Evolutionary conservation across 2,329 filamentous ascomycete genomes (phyloP), one percentile per base, ranked within the genome.

Genomic region (Curvularia hawaiiensis): DNA sequence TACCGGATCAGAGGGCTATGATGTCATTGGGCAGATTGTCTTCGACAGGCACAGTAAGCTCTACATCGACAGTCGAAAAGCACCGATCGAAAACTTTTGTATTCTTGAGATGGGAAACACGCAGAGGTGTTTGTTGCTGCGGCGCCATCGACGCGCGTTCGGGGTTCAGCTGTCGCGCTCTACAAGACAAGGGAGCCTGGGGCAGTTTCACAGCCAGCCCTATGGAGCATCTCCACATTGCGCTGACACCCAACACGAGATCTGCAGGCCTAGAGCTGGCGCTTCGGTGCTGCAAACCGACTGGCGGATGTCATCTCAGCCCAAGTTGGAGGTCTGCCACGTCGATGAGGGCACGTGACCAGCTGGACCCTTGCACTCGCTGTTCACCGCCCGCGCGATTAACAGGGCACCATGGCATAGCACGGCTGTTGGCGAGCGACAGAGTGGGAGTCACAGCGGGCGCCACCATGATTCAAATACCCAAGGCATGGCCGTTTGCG

Each of bases 311-410:
- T 33, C 30, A 40, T 35, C 33, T 28, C 55, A 54, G 35, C 35
- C 33, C 40, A n/a, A 20, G 24, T n/a, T 46, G 26, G 39, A 12
- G 28, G 18, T 14, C 43, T 58, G 54, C 54, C 54, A 60, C 47
- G 51, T 60, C 44, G 51, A 52, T 24, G 33, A 41, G 7, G 12
- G 22, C 60, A 61, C 58, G 58, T 65, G 62, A 62, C 53, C n/a
- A 48, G 35, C 14, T 24, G 28, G 22, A 61, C 38, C 60, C 55
- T 46, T 52, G 55, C 47, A 46, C 46, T 48, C 53, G 62, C 59
- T 61, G 28, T 56, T 62, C 61, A 62, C 61, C 63, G 61, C 61
- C 50, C 50, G 47, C 46, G 40, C 39, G 31, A 47, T 57, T 54
- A 54, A 51, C 59, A 59, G 54, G 48, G 58, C 58, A 61, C 28